A percentile compares a stretch with the other conserved stretches of the same genome.
phyloP scores from a whole-genome alignment of 768 basidiomycete genomes.

The Rhizopogon rudus region DNA sequence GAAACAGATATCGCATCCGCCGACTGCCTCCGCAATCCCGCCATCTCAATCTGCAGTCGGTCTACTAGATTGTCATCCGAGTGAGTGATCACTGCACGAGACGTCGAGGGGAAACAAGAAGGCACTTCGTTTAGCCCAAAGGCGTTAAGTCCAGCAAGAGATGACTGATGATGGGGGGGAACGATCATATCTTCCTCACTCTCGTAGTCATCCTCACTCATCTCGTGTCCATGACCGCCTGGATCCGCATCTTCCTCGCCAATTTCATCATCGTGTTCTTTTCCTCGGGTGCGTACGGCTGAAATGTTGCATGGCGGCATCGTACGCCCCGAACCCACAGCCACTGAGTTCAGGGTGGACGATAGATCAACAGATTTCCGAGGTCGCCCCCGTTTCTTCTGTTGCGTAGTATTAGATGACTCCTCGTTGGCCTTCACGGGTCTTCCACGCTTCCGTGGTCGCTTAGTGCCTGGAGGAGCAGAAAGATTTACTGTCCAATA shows the following conservation, averaged over 20 bases:
- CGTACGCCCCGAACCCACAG: constrained; percentile 13
- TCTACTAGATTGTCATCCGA: constrained; percentile 46
- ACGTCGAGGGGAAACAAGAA: constrained; percentile 39
- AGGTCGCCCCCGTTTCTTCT: constrained; percentile 40
- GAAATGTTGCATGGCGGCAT: constrained; percentile 20
- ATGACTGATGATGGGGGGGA: constrained; percentile 39
- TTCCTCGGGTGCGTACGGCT: constrained; percentile 16
- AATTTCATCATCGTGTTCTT: constrained; percentile 30
- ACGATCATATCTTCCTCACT: constrained; percentile 62
- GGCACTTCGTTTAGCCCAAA: constrained; percentile 26
- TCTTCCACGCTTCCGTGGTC: constrained; percentile 75
- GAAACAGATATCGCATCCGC: constrained; percentile 65
- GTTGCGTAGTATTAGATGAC: constrained; percentile 11
- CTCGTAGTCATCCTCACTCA: constrained; percentile 53
- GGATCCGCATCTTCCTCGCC: constrained; percentile 35
- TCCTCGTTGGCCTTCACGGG: constrained; percentile 40
- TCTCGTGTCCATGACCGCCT: constrained; percentile 32
- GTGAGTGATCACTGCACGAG: constrained; percentile 17
- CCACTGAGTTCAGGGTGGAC: constrained; percentile 14
- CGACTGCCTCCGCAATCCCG: constrained; percentile 57
- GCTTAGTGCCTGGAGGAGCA: constrained; percentile 83
- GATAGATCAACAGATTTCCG: constrained; percentile 21
- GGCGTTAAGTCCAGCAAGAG: constrained; percentile 33
- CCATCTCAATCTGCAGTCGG: constrained; percentile 62
- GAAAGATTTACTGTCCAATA: constrained; percentile 88